These are phyloP conservation scores for Vaccinium corymbosum DNA, from an alignment of 148 eudicot genomes.

Conservation along the genomic window DNA sequence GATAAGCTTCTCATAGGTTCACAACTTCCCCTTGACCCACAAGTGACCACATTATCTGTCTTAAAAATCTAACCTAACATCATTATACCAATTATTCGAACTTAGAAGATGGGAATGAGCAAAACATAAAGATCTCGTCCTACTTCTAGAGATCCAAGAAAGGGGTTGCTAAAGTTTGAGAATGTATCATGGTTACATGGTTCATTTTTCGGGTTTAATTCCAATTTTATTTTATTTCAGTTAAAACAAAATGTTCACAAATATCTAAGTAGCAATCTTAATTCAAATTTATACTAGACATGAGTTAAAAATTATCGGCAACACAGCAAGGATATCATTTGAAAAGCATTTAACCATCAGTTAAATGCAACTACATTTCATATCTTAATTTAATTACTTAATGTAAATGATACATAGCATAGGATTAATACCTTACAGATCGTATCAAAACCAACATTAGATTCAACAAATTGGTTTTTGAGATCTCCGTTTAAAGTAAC, in stretches of 20 bases:
- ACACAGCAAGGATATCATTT: not conserved
- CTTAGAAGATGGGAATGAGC: slow-evolving; percentile 2
- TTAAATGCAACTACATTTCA: not conserved
- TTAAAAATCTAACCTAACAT: no score
- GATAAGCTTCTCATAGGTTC: not conserved
- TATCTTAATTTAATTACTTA: not conserved
- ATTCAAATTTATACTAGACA: not conserved
- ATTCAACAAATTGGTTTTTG: slow-evolving; percentile 57
- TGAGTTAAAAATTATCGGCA: not conserved
- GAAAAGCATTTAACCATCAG: not conserved
- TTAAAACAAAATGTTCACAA: not conserved
- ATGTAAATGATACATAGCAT: not conserved
- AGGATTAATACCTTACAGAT: slow-evolving; percentile 74
- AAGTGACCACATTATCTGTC: slow-evolving; percentile 11
- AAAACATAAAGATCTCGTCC: not conserved
- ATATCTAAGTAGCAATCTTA: not conserved
- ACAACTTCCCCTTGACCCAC: not conserved
- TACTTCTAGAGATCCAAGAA: not conserved
- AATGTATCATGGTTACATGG: slow-evolving; percentile 2
- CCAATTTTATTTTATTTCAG: not conserved
- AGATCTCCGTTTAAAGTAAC: slow-evolving; percentile 73
- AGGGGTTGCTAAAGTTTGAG: not conserved
- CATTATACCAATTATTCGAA: not conserved
- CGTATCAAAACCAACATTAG: slow-evolving; percentile 59
- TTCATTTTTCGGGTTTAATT: not conserved